Base-by-base conservation (phyloP, 257 asterid genomes). In the Plantago ovata region DNA sequence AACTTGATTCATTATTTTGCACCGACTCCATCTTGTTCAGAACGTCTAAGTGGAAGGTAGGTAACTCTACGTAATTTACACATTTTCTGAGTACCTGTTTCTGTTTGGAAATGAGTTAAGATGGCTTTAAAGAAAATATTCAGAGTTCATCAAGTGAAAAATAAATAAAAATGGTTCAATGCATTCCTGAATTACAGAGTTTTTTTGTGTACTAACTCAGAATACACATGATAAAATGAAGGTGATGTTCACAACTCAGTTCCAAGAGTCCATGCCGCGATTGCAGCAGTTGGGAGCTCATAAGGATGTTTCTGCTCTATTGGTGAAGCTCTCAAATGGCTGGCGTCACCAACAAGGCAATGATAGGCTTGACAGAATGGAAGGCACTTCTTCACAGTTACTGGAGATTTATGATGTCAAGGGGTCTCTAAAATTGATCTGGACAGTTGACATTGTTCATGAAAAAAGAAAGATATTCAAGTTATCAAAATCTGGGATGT, bases 241-340 rank as follows among this genome's bases (percentile, higher is more conserved):
- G 81, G 71, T 83, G 51, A 49, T 62, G 59, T 75, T 81, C 74
- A 58, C 68, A 21, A 41, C 53, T n/a, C 58, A 69, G 28, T 83
- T 81, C 70, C 58, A 61, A 6, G 66, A 65, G 33, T 74, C 86
- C 36, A 53, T 85, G 32, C 16, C 64, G 10, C 72, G 60, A 60
- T 28, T 63, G 24, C 16, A 14, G 0, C 71, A 73, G 63, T 8
- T 41, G 1, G 75, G 47, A 23, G 61, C 72, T 13, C 68, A 39
- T 6, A 66, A 70, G 41, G 75, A 78, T 50, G 80, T 56, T 2
- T 43, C 75, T 20, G 74, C 76, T 52, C 48, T 85, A 10, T 49
- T 85, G 38, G 58, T 51, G 72, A 85, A 74, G 77, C 81, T 85
- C 43, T 69, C 84, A 11, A 75, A 58, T 9, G 84, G 85, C 12